Percentiles rank a stretch among this genome's conserved stretches.
These are phyloP conservation scores for Viridothelium virens DNA, from an alignment of 495 filamentous ascomycete genomes.

Conservation along the genomic window DNA sequence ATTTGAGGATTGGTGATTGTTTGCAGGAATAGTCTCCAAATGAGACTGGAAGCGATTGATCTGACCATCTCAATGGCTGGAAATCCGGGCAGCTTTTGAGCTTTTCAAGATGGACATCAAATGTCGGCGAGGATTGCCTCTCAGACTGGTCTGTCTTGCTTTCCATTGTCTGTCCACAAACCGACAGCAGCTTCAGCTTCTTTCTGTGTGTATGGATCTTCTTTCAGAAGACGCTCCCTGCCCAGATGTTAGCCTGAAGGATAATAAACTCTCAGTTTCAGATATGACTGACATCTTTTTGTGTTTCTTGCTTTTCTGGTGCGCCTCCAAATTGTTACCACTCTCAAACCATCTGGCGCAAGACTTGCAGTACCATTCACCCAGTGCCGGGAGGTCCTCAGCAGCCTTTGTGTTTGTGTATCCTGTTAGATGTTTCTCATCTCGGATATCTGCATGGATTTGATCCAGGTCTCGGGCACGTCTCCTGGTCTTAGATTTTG, in stretches of 20 bases:
- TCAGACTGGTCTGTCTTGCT: constrained; percentile 13
- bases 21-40: background rate
- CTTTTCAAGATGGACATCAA: background rate
- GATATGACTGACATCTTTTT: constrained; percentile 65
- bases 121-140: background rate
- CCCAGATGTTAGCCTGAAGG: background rate
- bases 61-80: background rate
- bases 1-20: background rate
- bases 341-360: constrained; percentile 95
- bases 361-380: constrained; percentile 79
- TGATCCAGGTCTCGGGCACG: constrained; percentile 72
- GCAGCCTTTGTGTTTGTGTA: constrained; percentile 69
- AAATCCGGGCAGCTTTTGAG: background rate
- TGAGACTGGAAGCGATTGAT: background rate
- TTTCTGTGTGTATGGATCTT: constrained; percentile 78
- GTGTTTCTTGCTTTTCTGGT: constrained; percentile 82
- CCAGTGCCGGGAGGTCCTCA: constrained; percentile 81
- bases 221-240: constrained; percentile 66
- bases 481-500: constrained; percentile 53
- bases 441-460: constrained; percentile 67
- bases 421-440: constrained; percentile 65
- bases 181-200: constrained; percentile 77
- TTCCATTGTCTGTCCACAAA: constrained; percentile 57
- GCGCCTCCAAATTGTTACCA: constrained; percentile 64
- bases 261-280: background rate